Evolutionary conservation across 1,139 yeast species (phyloP).

Genomic region (Pichia sp.): DNA sequence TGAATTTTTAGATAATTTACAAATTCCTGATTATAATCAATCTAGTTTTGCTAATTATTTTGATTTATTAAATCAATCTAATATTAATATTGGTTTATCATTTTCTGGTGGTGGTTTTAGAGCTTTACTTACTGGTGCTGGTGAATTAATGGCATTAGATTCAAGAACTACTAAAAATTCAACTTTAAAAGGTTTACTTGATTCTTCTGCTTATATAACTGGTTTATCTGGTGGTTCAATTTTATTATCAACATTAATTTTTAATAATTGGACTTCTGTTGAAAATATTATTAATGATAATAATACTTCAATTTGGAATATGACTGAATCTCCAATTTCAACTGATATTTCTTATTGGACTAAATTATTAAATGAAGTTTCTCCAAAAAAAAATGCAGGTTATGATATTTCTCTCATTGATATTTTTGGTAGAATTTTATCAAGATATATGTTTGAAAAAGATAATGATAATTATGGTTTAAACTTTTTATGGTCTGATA

Average conservation of each 20-base stretch:
- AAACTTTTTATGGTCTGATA: constrained; percentile 31
- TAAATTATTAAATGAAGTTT: constrained; percentile 43
- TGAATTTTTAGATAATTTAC: constrained; percentile 20
- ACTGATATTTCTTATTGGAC: constrained; percentile 38
- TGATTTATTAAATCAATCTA: constrained; percentile 13
- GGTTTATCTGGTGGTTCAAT: constrained; percentile 74
- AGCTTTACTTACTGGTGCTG: constrained; percentile 63
- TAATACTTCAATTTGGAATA: constrained; percentile 52
- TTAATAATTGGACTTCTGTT: constrained; percentile 42
- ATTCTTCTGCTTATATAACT: constrained; percentile 47
- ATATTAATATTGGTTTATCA: constrained; percentile 48
- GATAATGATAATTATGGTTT: constrained; percentile 35
- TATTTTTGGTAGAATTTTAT: constrained; percentile 61
- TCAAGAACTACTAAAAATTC: constrained; percentile 29
- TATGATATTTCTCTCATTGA: constrained; percentile 57
- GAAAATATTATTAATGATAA: constrained; percentile 33
- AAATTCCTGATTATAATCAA: constrained; percentile 21
- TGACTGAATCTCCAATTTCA: constrained; percentile 28
- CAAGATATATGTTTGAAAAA: constrained; percentile 40
- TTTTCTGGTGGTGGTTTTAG: constrained; percentile 74
- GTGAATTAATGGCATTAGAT: constrained; percentile 52
- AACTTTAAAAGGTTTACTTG: constrained; percentile 47
- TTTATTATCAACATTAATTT: constrained; percentile 46
- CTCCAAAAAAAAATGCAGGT: constrained; percentile 46
- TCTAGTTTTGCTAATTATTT: constrained; percentile 22